A percentile compares a stretch with the other conserved stretches of the same genome.
These are phyloP conservation scores for Skeletonema potamos DNA, from an alignment of 108 stramenopile genomes.

Conservation along the genomic window DNA sequence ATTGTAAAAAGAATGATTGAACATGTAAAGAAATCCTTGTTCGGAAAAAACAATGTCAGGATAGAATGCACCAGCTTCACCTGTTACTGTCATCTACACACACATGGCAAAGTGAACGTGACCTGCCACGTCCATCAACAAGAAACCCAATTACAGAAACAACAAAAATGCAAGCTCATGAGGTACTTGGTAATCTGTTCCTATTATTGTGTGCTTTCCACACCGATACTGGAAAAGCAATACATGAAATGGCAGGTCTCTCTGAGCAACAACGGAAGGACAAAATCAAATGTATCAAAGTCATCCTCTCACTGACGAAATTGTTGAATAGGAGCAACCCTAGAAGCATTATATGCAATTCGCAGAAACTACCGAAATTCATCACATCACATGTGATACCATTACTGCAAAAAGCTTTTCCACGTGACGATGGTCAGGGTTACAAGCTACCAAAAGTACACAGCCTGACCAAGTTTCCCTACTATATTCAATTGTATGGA, in stretches of 20 bases:
- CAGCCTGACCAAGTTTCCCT: neutral
- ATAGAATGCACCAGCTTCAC: neutral
- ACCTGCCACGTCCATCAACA: neutral
- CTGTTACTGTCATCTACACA: neutral
- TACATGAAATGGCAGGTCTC: too few relatives aligned
- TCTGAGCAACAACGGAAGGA: neutral
- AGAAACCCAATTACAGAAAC: neutral
- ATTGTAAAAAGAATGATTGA: neutral
- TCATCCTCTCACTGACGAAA: neutral
- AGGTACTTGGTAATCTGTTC: neutral
- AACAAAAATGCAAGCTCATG: neutral
- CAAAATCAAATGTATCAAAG: neutral
- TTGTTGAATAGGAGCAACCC: neutral
- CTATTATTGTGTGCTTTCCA: neutral
- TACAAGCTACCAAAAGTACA: constrained; percentile 4
- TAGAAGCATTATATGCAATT: neutral
- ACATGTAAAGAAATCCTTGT: too few relatives aligned
- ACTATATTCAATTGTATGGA: neutral
- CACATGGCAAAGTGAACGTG: neutral
- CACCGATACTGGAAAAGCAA: neutral
- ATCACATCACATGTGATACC: neutral
- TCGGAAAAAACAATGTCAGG: neutral
- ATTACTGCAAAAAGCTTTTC: neutral
- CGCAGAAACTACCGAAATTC: neutral
- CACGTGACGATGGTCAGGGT: neutral